A percentile compares a stretch with the other conserved stretches of the same genome.
phyloP scores from a whole-genome alignment of 2,329 filamentous ascomycete genomes.

The Fusarium sp. region DNA sequence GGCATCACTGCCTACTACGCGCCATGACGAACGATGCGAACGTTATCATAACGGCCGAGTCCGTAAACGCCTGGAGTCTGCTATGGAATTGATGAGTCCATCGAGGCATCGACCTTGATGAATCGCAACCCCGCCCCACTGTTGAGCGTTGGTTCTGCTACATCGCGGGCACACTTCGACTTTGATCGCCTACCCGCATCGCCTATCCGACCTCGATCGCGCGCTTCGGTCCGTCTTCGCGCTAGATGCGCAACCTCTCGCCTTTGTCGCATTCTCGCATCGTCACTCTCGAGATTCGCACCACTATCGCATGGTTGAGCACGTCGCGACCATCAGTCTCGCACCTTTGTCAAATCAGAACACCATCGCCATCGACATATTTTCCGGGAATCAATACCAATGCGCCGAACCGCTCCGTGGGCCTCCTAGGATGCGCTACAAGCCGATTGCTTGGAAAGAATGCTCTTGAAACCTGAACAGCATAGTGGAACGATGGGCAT shows the following conservation, averaged over 20 bases:
- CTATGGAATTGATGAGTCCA: constrained; percentile 1
- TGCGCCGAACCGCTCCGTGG: not conserved
- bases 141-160: not conserved
- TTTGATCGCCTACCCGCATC: constrained; percentile 15
- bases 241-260: not conserved
- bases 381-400: not conserved
- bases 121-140: not conserved
- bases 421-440: not conserved
- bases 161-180: not conserved
- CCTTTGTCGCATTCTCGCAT: not conserved
- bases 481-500: not conserved
- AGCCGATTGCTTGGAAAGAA: not conserved
- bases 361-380: not conserved
- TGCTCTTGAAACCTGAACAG: not conserved
- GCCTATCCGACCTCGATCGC: constrained; percentile 7
- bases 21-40: constrained; percentile 10
- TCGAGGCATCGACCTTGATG: not conserved
- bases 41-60: not conserved
- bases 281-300: not conserved
- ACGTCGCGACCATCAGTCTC: not conserved
- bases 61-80: not conserved
- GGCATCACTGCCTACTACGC: constrained; percentile 23
- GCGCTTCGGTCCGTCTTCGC: not conserved
- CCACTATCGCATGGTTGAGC: not conserved
- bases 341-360: not conserved